Evolutionary conservation across 805 yeast species (phyloP).

Genomic region (Blastobotrys attinorum): DNA sequence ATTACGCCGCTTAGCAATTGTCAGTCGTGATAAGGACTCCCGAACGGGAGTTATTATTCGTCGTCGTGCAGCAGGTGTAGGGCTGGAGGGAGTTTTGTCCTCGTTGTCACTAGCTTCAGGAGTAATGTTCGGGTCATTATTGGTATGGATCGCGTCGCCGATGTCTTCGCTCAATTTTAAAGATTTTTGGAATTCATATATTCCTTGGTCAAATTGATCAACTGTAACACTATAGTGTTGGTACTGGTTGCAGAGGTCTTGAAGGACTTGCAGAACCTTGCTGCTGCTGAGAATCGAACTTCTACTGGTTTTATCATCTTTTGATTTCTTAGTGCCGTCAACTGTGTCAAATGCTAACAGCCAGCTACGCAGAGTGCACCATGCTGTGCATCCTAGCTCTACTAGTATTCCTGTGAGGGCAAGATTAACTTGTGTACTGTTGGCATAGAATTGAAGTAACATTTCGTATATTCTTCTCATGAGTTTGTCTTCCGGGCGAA

Average conservation of each 20-base stretch:
- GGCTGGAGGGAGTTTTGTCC: not conserved
- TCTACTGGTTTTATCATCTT: not conserved
- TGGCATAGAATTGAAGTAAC: conserved; percentile 16
- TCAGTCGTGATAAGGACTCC: not conserved
- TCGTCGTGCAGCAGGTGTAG: not conserved
- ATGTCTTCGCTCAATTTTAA: conserved; percentile 11
- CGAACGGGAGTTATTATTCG: no score
- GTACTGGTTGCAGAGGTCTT: conserved; percentile 11
- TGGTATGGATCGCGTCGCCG: conserved; percentile 14
- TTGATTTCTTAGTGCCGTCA: not conserved
- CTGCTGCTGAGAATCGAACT: not conserved
- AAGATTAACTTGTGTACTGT: conserved; percentile 23
- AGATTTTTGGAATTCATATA: conserved; percentile 6
- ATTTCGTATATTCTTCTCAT: conserved; percentile 1
- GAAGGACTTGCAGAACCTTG: conserved; percentile 3
- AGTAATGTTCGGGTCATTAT: not conserved
- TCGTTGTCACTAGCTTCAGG: not conserved
- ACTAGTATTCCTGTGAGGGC: conserved; percentile 19
- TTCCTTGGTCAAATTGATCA: conserved; percentile 8
- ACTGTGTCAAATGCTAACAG: conserved; percentile 13
- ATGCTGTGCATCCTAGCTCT: conserved; percentile 20
- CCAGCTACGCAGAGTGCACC: conserved; percentile 19
- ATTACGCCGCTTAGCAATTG: not conserved
- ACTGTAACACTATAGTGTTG: conserved; percentile 9
- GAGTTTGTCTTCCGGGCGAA: conserved; percentile 6